Percentiles rank a stretch among this genome's conserved stretches.
Evolutionary conservation across 371 early-diverging fungal genomes (phyloP).

Genomic region (Funneliformis caledonium): DNA sequence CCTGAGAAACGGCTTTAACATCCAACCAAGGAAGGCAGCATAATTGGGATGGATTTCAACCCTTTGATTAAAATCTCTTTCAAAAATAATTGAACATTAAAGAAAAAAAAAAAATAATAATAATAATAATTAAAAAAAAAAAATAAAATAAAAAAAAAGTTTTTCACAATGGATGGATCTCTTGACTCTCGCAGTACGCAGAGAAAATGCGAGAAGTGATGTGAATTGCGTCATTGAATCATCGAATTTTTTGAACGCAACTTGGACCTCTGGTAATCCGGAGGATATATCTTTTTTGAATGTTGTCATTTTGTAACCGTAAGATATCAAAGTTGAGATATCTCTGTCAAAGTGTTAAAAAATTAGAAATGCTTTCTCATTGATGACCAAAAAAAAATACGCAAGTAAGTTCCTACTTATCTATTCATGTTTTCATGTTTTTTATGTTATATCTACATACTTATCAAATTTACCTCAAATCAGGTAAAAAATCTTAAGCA

Average conservation of each 20-base stretch:
- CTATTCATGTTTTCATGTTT: not conserved
- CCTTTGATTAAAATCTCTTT: too few relatives aligned
- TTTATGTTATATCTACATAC: too few relatives aligned
- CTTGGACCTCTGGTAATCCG: constrained; percentile 47
- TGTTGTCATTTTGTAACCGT: not conserved
- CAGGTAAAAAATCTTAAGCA: constrained; percentile 69
- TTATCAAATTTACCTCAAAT: constrained; percentile 48
- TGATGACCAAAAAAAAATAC: too few relatives aligned
- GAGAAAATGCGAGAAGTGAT: constrained; percentile 63
- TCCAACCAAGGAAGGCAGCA: too few relatives aligned
- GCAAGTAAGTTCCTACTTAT: too few relatives aligned
- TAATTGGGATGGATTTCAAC: too few relatives aligned
- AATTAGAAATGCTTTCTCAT: not conserved
- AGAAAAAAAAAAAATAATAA: too few relatives aligned
- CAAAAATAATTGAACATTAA: too few relatives aligned
- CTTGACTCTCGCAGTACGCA: constrained; percentile 51
- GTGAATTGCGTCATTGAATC: constrained; percentile 62
- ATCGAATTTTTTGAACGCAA: constrained; percentile 60
- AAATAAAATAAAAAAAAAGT: too few relatives aligned
- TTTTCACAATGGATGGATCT: not conserved
- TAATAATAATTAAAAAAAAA: too few relatives aligned
- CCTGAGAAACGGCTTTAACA: too few relatives aligned
- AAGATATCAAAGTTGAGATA: not conserved
- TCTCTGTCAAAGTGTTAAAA: not conserved
- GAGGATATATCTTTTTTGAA: constrained; percentile 43